Evolutionary conservation across 441 rosid species (phyloP), one percentile per base, ranked within the genome.

Genomic region (Eutrema salsugineum): DNA sequence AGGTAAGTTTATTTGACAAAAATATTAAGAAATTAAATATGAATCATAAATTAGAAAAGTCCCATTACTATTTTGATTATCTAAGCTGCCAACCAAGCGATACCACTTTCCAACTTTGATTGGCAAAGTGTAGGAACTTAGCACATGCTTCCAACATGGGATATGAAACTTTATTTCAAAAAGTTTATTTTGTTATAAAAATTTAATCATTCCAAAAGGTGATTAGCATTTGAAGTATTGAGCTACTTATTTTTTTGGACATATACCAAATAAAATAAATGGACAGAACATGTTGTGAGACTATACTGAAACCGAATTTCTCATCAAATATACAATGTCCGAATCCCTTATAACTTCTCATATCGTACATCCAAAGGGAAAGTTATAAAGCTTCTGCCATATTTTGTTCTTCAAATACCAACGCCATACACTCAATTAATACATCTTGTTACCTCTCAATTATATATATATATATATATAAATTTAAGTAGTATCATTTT

Each of bases 91-190:
- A 62, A 68, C 70, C 70, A 68, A 68, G 50, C 65, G 39, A 68
- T 39, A 62, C 66, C 60, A 68, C 75, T 75, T 68, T 68, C 75
- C 70, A 75, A 63, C 78, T 73, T 59, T 58, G 24, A 48, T 48
- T 65, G 59, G 33, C 61, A 57, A 51, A 65, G 55, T 49, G 60
- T 39, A 58, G 8, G 44, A 40, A 73, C 67, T 60, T 61, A 15
- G 68, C 74, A 75, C 74, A 68, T 68, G 78, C 70, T 68, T 75
- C 73, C 73, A 68, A 68, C 78, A 68, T 54, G 78, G 73, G 42
- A 56, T 28, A 44, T 44, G 64, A 24, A 54, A 17, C 74, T 75
- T 68, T 68, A 68, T 75, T 68, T 68, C 50, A 51, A 61, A 74
- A 61, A 75, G 15, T 20, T 24, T 68, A 24, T 60, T 49, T 66